These are phyloP conservation scores for Rubus parviflorus DNA, from an alignment of 306 rosid genomes.

Conservation along the genomic window DNA sequence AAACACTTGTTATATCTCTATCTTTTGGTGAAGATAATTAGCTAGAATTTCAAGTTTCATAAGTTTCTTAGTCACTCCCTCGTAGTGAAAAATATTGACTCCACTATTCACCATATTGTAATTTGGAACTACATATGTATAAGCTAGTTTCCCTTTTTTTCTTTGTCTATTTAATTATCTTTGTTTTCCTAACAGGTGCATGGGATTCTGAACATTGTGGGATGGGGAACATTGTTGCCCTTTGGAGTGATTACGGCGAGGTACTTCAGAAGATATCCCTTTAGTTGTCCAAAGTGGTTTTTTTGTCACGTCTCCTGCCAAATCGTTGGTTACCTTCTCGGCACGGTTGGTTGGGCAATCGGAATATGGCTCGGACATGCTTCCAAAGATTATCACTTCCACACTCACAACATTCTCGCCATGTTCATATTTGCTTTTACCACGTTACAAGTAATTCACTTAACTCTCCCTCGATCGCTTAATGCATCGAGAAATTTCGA, in stretches of 20 bases:
- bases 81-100: background rate
- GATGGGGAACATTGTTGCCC: constrained; percentile 81
- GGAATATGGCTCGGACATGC: constrained; percentile 73
- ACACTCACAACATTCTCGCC: constrained; percentile 50
- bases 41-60: too few relatives aligned
- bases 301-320: constrained; percentile 42
- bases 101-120: background rate
- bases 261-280: constrained; percentile 50
- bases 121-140: background rate
- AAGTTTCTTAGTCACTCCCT: background rate
- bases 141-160: background rate
- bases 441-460: constrained; percentile 53
- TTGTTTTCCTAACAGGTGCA: constrained; percentile 46
- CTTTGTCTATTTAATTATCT: background rate
- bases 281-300: constrained; percentile 16
- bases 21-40: background rate
- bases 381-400: constrained; percentile 54
- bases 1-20: background rate
- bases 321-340: constrained; percentile 47
- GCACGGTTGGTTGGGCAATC: constrained; percentile 57
- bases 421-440: constrained; percentile 62
- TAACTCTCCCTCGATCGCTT: background rate
- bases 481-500: background rate
- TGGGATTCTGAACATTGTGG: constrained; percentile 72
- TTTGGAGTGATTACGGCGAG: constrained; percentile 66